Evolutionary conservation across 2,329 filamentous ascomycete species (phyloP).

Genomic region (Botrytis elliptica): DNA sequence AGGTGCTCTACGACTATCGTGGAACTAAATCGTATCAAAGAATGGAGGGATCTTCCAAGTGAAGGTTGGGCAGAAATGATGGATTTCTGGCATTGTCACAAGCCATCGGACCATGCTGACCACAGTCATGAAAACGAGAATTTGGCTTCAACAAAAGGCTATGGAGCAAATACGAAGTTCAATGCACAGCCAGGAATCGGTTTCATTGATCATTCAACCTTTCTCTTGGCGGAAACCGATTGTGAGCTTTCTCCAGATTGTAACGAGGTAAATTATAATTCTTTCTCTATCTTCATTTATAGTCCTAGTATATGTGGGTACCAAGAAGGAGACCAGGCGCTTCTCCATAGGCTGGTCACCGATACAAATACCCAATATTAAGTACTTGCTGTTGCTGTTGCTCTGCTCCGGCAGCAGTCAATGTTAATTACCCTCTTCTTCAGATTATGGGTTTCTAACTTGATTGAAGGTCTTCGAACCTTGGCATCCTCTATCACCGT

Average conservation of each 20-base stretch:
- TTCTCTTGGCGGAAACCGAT: slow-evolving; percentile 69
- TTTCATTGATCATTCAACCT: slow-evolving; percentile 77
- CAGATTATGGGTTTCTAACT: slow-evolving; percentile 44
- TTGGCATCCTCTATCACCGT: slow-evolving; percentile 46
- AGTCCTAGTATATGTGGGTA: slow-evolving; percentile 41
- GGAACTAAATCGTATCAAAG: slow-evolving; percentile 42
- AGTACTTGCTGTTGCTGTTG: slow-evolving; percentile 37
- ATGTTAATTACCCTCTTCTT: slow-evolving; percentile 42
- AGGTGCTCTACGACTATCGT: slow-evolving; percentile 48
- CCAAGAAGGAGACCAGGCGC: slow-evolving; percentile 64
- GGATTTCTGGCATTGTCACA: slow-evolving; percentile 99
- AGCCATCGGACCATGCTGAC: slow-evolving; percentile 64
- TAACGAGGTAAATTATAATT: slow-evolving; percentile 6
- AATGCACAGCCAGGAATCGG: slow-evolving; percentile 64
- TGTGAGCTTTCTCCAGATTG: slow-evolving; percentile 44
- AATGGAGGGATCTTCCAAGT: slow-evolving; percentile 92
- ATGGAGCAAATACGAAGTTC: slow-evolving; percentile 78
- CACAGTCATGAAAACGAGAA: slow-evolving; percentile 37
- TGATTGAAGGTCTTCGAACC: slow-evolving; percentile 37
- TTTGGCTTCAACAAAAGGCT: slow-evolving; percentile 64
- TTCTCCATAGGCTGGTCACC: slow-evolving; percentile 57
- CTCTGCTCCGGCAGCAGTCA: slow-evolving; percentile 36
- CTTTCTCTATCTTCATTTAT: not conserved
- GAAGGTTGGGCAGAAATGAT: slow-evolving; percentile 99
- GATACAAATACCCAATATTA: slow-evolving; percentile 68